These are phyloP conservation scores for Platanus orientalis DNA, from an alignment of 164 flowering plant species.

Conservation along the genomic window DNA sequence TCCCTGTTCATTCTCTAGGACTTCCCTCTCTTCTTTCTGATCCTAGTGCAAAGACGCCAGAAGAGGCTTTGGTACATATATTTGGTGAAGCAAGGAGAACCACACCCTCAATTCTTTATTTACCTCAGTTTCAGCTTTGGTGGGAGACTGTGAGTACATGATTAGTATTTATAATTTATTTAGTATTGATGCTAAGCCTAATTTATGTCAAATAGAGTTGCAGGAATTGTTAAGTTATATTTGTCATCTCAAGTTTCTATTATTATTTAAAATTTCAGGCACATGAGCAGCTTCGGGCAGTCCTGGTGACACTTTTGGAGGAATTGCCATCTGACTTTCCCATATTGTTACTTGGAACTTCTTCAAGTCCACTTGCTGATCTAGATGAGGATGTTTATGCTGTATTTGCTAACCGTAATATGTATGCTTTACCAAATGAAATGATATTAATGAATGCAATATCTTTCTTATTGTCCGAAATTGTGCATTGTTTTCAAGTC, in stretches of 20 bases:
- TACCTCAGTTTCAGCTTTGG: conserved; percentile 94
- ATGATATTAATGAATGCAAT: background rate
- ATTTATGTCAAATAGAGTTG: background rate
- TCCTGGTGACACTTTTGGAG: conserved; percentile 72
- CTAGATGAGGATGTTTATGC: conserved; percentile 34
- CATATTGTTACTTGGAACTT: conserved; percentile 76
- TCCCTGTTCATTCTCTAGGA: conserved; percentile 96
- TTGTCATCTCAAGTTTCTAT: conserved; percentile 10
- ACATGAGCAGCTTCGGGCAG: conserved; percentile 93
- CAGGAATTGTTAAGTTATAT: background rate
- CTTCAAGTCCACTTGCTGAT: conserved; percentile 38
- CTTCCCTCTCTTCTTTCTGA: conserved; percentile 97
- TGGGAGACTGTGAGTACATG: conserved; percentile 88
- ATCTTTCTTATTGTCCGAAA: background rate
- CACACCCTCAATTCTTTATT: conserved; percentile 85
- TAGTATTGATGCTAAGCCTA: background rate
- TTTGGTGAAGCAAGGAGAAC: conserved; percentile 99
- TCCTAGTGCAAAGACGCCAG: conserved; percentile 99
- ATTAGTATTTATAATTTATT: background rate
- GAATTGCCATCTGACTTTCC: conserved; percentile 91
- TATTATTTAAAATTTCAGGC: conserved; percentile 52
- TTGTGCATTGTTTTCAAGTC: too few relatives aligned
- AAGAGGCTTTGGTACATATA: conserved; percentile 95
- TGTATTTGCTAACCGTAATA: conserved; percentile 60
- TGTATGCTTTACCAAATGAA: conserved; percentile 52